A percentile compares a stretch with the other conserved stretches of the same genome.
Conservation (phyloP, 495 filamentous ascomycete genomes). For the Cetradonia linearis region DNA sequence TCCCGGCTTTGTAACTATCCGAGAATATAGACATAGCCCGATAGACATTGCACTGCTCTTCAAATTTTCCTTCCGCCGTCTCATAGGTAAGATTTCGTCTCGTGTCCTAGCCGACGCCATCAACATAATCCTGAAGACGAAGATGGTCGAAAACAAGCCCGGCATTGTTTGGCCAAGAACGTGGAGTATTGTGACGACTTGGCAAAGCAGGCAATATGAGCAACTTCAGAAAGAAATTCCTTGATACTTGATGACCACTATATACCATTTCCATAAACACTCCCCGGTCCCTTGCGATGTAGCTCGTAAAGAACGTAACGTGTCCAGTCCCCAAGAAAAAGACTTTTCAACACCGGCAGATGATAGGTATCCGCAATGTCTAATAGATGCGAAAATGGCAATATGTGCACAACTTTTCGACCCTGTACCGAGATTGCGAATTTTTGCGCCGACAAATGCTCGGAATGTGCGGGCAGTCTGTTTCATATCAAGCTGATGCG, state of each 20-base stretch:
- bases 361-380: neutral
- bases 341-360: neutral
- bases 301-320: neutral
- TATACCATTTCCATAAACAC: neutral
- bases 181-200: too few species aligned
- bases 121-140: too few species aligned
- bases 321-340: neutral
- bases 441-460: neutral
- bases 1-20: too few species aligned
- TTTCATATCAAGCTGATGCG: neutral
- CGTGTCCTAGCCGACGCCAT: too few species aligned
- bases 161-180: too few species aligned
- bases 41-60: too few species aligned
- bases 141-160: too few species aligned
- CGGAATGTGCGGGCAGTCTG: neutral
- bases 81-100: too few species aligned
- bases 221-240: too few species aligned
- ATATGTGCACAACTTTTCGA: constrained; percentile 7
- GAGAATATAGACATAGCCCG: too few species aligned
- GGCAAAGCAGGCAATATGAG: neutral
- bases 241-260: neutral
- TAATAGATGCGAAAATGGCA: neutral
- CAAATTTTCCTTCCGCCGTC: too few species aligned
- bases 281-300: neutral
- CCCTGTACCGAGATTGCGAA: neutral